These are phyloP conservation scores for Daldinia concentrica DNA, from an alignment of 495 filamentous ascomycete genomes.

Conservation along the genomic window DNA sequence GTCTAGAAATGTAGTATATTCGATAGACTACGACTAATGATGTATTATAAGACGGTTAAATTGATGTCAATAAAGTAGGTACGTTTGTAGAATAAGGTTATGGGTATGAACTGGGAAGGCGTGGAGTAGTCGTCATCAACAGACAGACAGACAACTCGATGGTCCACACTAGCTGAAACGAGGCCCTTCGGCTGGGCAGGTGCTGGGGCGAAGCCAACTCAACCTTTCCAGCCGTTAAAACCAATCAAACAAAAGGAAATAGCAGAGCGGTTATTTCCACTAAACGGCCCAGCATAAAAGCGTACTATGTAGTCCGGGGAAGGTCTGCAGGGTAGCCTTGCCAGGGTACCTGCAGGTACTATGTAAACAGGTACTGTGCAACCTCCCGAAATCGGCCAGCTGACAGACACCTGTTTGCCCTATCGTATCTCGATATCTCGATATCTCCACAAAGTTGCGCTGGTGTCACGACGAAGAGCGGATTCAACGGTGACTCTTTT, in stretches of 20 bases:
- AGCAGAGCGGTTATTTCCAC: slow-evolving; percentile 16
- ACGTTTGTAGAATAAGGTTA: slow-evolving; percentile 1
- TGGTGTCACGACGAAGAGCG: slow-evolving; percentile 13
- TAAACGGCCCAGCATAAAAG: slow-evolving; percentile 3
- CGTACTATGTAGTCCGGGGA: slow-evolving; percentile 24
- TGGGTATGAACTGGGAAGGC: not conserved
- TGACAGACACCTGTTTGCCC: slow-evolving; percentile 19
- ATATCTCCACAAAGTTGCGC: slow-evolving; percentile 17
- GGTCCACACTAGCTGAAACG: slow-evolving; percentile 30
- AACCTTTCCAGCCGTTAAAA: slow-evolving; percentile 7
- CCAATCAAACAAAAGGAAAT: slow-evolving; percentile 16
- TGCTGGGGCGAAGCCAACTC: slow-evolving; percentile 27
- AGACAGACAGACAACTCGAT: slow-evolving; percentile 28
- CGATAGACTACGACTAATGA: not conserved
- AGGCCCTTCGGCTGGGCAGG: slow-evolving; percentile 17
- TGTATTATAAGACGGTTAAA: not conserved
- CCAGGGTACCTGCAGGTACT: slow-evolving; percentile 4
- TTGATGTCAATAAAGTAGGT: not conserved
- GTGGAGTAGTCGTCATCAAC: slow-evolving; percentile 34
- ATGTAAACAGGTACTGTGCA: slow-evolving; percentile 25
- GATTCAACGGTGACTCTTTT: slow-evolving; percentile 20
- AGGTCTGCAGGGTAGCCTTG: slow-evolving; percentile 8
- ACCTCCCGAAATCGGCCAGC: slow-evolving; percentile 17
- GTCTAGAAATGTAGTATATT: not conserved
- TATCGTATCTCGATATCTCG: slow-evolving; percentile 6